These are phyloP conservation scores for Vinca minor DNA, from an alignment of 257 asterid species.

Conservation along the genomic window DNA sequence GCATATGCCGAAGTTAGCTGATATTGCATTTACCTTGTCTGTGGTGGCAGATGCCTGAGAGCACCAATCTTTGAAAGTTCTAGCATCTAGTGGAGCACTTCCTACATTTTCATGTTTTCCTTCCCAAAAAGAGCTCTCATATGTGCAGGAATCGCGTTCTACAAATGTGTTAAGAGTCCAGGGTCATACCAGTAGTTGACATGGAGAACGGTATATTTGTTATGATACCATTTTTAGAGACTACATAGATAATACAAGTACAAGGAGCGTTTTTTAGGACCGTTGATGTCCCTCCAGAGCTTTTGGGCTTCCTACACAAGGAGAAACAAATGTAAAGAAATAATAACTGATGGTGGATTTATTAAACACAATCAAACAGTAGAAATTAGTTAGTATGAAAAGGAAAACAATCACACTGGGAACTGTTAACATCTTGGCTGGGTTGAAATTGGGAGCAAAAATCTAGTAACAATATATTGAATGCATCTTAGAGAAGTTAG, in stretches of 20 bases:
- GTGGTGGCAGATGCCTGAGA: constrained; percentile 28
- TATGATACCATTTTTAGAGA: constrained; percentile 41
- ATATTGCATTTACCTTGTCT: constrained; percentile 35
- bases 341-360: neutral
- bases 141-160: constrained; percentile 15
- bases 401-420: neutral
- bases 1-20: constrained; percentile 12
- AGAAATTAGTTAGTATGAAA: neutral
- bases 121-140: constrained; percentile 17
- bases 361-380: neutral
- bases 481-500: neutral
- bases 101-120: constrained; percentile 23
- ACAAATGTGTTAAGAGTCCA: neutral
- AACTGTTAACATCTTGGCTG: neutral
- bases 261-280: constrained; percentile 62
- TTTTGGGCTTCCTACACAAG: constrained; percentile 48
- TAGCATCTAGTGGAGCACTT: constrained; percentile 22
- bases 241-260: constrained; percentile 48
- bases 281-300: constrained; percentile 53
- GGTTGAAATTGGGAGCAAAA: neutral
- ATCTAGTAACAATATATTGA: neutral
- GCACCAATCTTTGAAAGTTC: constrained; percentile 20
- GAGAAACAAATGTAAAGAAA: neutral
- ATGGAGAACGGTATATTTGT: constrained; percentile 42
- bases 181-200: constrained; percentile 36